These are phyloP conservation scores for Daedaleopsis nitida DNA, from an alignment of 768 basidiomycete species.

Conservation along the genomic window DNA sequence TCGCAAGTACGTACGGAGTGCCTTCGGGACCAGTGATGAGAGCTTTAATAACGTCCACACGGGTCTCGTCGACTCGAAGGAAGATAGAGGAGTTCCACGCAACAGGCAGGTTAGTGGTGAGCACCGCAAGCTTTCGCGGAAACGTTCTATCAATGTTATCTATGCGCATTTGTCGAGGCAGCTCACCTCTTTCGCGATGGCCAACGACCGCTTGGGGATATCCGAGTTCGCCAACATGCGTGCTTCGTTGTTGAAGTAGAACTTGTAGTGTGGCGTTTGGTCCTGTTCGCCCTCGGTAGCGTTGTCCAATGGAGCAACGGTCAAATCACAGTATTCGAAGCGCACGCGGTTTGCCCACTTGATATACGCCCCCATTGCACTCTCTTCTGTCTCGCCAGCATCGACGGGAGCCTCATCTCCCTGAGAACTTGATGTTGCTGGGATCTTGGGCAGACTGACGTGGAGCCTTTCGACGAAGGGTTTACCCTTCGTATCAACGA, in stretches of 20 bases:
- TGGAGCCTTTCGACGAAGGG: slow-evolving; percentile 81
- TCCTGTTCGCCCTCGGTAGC: slow-evolving; percentile 44
- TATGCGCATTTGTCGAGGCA: slow-evolving; percentile 6
- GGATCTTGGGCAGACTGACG: slow-evolving; percentile 73
- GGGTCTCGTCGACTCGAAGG: slow-evolving; percentile 87
- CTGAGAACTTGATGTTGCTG: slow-evolving; percentile 24
- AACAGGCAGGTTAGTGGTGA: slow-evolving; percentile 92
- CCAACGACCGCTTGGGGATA: slow-evolving; percentile 88
- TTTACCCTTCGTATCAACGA: slow-evolving; percentile 88
- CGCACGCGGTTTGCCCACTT: slow-evolving; percentile 82
- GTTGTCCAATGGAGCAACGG: slow-evolving; percentile 40
- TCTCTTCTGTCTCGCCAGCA: slow-evolving; percentile 65
- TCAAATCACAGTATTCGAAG: slow-evolving; percentile 92
- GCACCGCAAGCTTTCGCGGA: slow-evolving; percentile 74
- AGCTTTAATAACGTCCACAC: slow-evolving; percentile 92
- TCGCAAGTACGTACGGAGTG: slow-evolving; percentile 68
- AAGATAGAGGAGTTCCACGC: slow-evolving; percentile 96
- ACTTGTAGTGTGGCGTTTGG: slow-evolving; percentile 73
- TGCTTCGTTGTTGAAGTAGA: slow-evolving; percentile 80
- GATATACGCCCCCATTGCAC: slow-evolving; percentile 67
- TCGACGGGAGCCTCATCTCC: slow-evolving; percentile 42
- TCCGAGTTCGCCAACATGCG: slow-evolving; percentile 82
- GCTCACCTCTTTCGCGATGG: slow-evolving; percentile 90
- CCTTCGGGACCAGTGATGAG: slow-evolving; percentile 91
- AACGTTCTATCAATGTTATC: neutral